phyloP scores from a whole-genome alignment of 176 grass and related monocot species.

The Zizania latifolia region DNA sequence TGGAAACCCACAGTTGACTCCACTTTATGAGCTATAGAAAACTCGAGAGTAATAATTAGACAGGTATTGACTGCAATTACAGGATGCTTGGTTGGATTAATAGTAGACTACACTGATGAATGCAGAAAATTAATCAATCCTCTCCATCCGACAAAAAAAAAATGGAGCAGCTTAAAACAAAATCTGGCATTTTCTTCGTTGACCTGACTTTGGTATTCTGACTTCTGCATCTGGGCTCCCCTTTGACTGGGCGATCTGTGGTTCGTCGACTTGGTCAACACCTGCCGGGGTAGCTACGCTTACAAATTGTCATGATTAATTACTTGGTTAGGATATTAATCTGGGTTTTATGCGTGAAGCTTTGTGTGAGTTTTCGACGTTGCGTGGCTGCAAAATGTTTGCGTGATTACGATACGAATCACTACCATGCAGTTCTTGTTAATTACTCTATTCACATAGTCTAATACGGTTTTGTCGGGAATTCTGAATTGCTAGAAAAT shows the following conservation, averaged over 20 bases:
- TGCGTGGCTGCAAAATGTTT: conserved; percentile 26
- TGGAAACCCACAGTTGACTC: not conserved
- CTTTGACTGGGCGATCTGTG: not conserved
- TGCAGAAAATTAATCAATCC: not conserved
- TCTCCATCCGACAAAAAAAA: not conserved
- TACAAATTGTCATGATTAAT: not conserved
- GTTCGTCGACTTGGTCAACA: not conserved
- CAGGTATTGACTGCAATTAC: not conserved
- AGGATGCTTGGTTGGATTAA: not conserved
- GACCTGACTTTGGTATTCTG: not conserved
- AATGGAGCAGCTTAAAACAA: not conserved
- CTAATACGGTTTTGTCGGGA: not conserved
- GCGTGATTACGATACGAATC: not conserved
- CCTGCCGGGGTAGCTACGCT: not conserved
- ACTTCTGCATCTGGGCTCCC: not conserved
- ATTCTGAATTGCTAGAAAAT: no score
- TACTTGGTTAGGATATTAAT: not conserved
- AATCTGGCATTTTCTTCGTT: not conserved
- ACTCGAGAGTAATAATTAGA: not conserved
- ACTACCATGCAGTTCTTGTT: not conserved
- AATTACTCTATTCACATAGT: not conserved
- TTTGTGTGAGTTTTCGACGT: not conserved
- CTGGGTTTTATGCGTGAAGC: conserved; percentile 14
- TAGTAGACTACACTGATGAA: not conserved
- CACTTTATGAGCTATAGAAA: not conserved